Evolutionary conservation across 2,329 filamentous ascomycete species (phyloP), one percentile per base, ranked within the genome.

Genomic region (Fusarium longipes): DNA sequence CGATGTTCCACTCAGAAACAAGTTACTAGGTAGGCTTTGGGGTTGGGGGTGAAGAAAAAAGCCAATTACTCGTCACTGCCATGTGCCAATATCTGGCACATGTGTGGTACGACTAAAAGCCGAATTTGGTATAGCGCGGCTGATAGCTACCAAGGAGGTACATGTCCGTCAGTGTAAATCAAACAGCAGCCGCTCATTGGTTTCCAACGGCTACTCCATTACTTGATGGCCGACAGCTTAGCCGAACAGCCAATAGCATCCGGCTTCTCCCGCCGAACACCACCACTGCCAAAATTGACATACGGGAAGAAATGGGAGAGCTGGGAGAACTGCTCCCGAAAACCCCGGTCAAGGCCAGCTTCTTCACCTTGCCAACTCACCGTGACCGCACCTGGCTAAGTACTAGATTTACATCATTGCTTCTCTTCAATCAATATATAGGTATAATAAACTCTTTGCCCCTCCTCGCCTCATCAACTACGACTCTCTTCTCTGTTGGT

Each of bases 1-100:
- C 61, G 66, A 63, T 59, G 58, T 63, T 62, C 63, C 62, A 57
- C 59, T 49, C 54, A 33, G 36, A 57, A 68, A 44, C 65, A 54
- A 57, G 65, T 61, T 40, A 53, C 39, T 54, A 42, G 65, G 56
- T 49, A 62, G 60, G 51, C 60, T 62, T 57, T 51, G 47, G 29
- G 42, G 17, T 36, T 15, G 9, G 27, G 43, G 52, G 40, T 33
- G 20, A 17, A 50, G 54, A 64, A 59, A 60, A 55, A 55, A 64
- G 48, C 38, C 65, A 66, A 42, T 45, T 30, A 65, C 45, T 18
- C 8, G 15, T 36, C 45, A 29, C 35, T 39, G 40, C 45, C 48
- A 38, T 35, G 42, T 33, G 47, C 20, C 20, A 68, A 48, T 48
- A 36, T 48, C 22, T 36, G 45, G 6, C 22, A 18, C 45, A 25